Conservation (phyloP, 495 filamentous ascomycete genomes). For the Arthonia radiata region DNA sequence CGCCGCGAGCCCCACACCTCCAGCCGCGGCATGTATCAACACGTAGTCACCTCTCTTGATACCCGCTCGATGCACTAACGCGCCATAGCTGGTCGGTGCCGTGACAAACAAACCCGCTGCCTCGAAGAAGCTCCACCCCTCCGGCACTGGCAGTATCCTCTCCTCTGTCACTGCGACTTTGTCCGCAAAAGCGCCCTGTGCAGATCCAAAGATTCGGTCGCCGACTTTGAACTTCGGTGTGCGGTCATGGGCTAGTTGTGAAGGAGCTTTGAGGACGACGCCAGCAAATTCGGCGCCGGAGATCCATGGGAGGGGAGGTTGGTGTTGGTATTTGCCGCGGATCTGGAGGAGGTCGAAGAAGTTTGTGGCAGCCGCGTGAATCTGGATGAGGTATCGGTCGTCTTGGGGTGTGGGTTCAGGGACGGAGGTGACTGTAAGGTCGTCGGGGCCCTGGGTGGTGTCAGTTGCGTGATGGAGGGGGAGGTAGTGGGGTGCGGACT, state of each 20-base stretch:
- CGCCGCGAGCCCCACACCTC: conserved; percentile 75
- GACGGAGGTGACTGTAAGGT: conserved; percentile 49
- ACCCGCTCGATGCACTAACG: conserved; percentile 49
- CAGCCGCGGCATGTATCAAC: conserved; percentile 77
- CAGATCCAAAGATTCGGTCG: conserved; percentile 64
- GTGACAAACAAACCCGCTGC: conserved; percentile 82
- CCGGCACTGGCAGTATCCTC: conserved; percentile 43
- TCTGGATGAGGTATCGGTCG: conserved; percentile 65
- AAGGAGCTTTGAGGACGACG: conserved; percentile 38
- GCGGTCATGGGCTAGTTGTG: conserved; percentile 12
- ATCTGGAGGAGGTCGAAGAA: conserved; percentile 93
- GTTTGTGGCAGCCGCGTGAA: conserved; percentile 74
- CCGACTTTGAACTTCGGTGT: conserved; percentile 40
- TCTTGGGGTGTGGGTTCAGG: conserved; percentile 42
- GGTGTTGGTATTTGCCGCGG: conserved; percentile 45
- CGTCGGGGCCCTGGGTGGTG: conserved; percentile 36
- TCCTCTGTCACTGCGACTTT: conserved; percentile 40
- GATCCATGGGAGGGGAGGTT: conserved; percentile 60
- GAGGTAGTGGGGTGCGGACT: conserved; percentile 16
- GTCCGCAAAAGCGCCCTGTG: conserved; percentile 70
- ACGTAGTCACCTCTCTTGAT: conserved; percentile 39
- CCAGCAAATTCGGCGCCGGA: conserved; percentile 74
- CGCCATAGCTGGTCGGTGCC: conserved; percentile 73
- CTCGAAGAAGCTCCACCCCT: conserved; percentile 58
- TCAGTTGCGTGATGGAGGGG: conserved; percentile 1